Evolutionary conservation across 2,329 filamentous ascomycete species (phyloP), one percentile per base, ranked within the genome.

Genomic region (Fusarium beomiforme): DNA sequence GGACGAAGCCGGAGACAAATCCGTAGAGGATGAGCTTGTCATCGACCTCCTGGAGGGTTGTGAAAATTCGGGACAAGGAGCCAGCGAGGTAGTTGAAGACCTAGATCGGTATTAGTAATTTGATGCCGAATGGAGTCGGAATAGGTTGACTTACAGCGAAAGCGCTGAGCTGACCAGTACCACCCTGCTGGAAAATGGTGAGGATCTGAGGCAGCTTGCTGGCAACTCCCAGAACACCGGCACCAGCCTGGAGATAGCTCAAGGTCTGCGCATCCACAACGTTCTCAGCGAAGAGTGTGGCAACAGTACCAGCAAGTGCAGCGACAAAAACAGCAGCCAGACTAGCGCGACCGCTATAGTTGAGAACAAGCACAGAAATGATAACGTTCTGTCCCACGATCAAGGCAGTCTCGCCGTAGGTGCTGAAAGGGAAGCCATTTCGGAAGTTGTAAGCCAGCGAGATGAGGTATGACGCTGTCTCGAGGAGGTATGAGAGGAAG

Each of bases 11-110:
- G 11, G 94, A 93, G 59, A 98, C 84, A 86, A 97, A 98, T 54
- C 95, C 93, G 83, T 97, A 98, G 29, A 99, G 88, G 77, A 99
- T 98, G 64, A 98, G 87, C 83, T 95, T 95, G 82, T 99, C 96
- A 80, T 97, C 93, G 66, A 99, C 96, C 85, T 99, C 96, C 79
- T 98, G 95, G 63, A 99, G 85, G 12, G 97, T 99, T 34, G 96
- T 99, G 83, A 98, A 99, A 84, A 99, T 97, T 79, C 96, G 93
- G 29, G 94, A 93, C 64, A 98, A 89, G 44, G 94, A 97, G 41
- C 97, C 96, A 75, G 91, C 87, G 77, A 99, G 93, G 83, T 97
- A 99, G 86, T 98, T 98, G 88, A 99, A 97, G 75, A 99, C 94
- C 95, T 98, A 77, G 11, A 50, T 9, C 3, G 19, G 3, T 31